phyloP scores from a whole-genome alignment of 2,329 filamentous ascomycete species.

The Aspergillus calidoustus region DNA sequence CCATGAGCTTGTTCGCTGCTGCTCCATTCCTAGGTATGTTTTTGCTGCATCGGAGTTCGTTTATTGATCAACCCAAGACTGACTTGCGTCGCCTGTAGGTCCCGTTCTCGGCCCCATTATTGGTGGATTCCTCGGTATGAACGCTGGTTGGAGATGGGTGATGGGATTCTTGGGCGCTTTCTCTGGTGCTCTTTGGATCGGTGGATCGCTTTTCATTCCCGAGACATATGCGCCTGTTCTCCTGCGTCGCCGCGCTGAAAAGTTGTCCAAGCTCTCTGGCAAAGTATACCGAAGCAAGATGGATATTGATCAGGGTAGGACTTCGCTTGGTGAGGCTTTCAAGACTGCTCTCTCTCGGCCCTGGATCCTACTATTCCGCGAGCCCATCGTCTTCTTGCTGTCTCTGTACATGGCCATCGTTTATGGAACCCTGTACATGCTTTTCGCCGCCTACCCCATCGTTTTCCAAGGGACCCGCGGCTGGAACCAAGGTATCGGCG shows the following conservation, averaged over 20 bases:
- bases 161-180: constrained; percentile 67
- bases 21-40: constrained; percentile 64
- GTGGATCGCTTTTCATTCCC: constrained; percentile 36
- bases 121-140: constrained; percentile 68
- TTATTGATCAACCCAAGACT: neutral
- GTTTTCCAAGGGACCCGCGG: constrained; percentile 52
- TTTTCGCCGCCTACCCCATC: constrained; percentile 58
- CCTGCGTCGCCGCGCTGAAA: constrained; percentile 55
- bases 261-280: constrained; percentile 54
- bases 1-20: constrained; percentile 67
- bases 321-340: constrained; percentile 45
- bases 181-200: constrained; percentile 61
- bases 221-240: constrained; percentile 56
- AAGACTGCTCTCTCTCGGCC: constrained; percentile 56
- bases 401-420: constrained; percentile 57
- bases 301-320: constrained; percentile 48
- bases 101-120: constrained; percentile 68
- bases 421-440: constrained; percentile 58
- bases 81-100: constrained; percentile 33
- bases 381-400: constrained; percentile 57
- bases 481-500: constrained; percentile 53
- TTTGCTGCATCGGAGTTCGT: neutral
- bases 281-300: constrained; percentile 52
- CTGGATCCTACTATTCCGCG: constrained; percentile 52
- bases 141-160: constrained; percentile 72